Conservation (phyloP, 768 basidiomycete species). For the Tulasnella sp. region DNA sequence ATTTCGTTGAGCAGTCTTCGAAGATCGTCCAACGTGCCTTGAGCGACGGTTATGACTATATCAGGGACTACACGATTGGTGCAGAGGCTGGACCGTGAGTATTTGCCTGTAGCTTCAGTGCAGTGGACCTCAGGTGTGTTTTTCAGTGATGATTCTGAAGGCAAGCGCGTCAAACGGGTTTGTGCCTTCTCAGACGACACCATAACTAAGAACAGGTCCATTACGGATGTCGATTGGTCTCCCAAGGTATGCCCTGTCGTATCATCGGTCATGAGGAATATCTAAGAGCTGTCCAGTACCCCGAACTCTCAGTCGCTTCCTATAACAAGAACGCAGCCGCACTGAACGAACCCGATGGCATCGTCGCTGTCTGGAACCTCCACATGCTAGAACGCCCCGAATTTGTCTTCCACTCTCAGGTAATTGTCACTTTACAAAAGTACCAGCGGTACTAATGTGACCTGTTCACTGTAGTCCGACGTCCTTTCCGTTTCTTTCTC, state of each 20-base stretch:
- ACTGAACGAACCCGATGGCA: slow-evolving; percentile 89
- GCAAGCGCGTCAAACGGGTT: slow-evolving; percentile 79
- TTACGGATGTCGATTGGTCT: slow-evolving; percentile 97
- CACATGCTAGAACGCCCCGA: slow-evolving; percentile 92
- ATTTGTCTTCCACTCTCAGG: slow-evolving; percentile 97
- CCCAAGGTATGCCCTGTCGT: slow-evolving; percentile 54
- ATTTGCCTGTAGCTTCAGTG: background rate
- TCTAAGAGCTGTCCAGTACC: slow-evolving; percentile 45
- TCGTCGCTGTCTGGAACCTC: slow-evolving; percentile 95
- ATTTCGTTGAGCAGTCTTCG: slow-evolving; percentile 88
- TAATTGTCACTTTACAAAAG: slow-evolving; percentile 29
- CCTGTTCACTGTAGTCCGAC: slow-evolving; percentile 55
- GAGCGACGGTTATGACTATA: slow-evolving; percentile 93
- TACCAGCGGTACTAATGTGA: background rate
- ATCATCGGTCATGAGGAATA: background rate
- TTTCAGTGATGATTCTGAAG: slow-evolving; percentile 76
- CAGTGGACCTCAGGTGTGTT: background rate
- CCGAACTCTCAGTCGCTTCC: slow-evolving; percentile 87
- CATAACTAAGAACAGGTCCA: slow-evolving; percentile 83
- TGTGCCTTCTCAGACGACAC: slow-evolving; percentile 89
- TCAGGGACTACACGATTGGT: slow-evolving; percentile 88
- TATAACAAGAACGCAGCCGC: slow-evolving; percentile 97
- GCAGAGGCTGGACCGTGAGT: slow-evolving; percentile 73
- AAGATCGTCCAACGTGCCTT: slow-evolving; percentile 92
- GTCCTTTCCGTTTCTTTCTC: slow-evolving; percentile 95